Evolutionary conservation across 169 alveolate genomes (phyloP).

Genomic region (Plasmodium inui): DNA sequence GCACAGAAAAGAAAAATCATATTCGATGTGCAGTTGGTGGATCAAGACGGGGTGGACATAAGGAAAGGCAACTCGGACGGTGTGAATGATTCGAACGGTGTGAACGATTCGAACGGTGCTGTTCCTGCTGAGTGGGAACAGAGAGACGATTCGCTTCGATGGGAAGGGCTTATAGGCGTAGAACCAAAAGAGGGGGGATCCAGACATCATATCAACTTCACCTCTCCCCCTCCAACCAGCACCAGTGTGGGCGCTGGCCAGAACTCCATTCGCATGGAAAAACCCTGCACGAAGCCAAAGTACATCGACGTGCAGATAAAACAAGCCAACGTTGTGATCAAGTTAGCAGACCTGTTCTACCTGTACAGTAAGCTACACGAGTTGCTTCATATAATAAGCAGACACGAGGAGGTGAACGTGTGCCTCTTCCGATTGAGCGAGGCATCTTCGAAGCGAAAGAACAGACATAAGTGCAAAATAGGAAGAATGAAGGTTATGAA

Average conservation of each 20-base stretch:
- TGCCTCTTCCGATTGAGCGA: not conserved
- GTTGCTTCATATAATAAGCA: not conserved
- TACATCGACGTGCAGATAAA: slow-evolving; percentile 4
- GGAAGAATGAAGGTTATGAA: not conserved
- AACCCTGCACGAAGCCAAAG: not conserved
- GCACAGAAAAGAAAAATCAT: not conserved
- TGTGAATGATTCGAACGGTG: no score
- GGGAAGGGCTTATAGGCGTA: not conserved
- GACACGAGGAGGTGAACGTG: slow-evolving; percentile 47
- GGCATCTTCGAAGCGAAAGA: not conserved
- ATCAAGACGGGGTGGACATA: not conserved
- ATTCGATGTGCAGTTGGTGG: not conserved
- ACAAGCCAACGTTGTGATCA: slow-evolving; percentile 3
- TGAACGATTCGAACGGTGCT: not conserved
- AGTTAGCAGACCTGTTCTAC: slow-evolving; percentile 21
- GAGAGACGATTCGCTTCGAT: not conserved
- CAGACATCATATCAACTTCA: not conserved
- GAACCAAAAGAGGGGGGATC: not conserved
- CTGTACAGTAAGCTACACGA: slow-evolving; percentile 28
- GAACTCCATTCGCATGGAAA: not conserved
- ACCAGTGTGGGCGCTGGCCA: not conserved
- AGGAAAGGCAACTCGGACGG: not conserved
- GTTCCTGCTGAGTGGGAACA: not conserved
- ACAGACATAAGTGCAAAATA: slow-evolving; percentile 15
- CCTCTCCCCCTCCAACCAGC: not conserved